Evolutionary conservation across 257 asterid species (phyloP).

Genomic region (Primulina tabacum): DNA sequence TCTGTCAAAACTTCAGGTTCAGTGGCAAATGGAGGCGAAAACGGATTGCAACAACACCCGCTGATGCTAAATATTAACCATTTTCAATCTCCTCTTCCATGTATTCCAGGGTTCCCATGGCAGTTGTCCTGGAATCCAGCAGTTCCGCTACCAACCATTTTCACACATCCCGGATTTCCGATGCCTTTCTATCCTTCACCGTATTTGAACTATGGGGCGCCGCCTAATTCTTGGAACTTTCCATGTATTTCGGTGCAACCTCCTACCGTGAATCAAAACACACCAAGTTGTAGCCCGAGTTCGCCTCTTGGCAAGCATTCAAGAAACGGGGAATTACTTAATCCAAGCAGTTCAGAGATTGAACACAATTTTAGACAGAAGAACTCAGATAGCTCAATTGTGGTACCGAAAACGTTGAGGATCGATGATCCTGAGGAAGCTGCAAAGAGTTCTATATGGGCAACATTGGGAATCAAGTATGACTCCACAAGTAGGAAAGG

Average conservation of each 20-base stretch:
- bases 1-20: slow-evolving; percentile 35
- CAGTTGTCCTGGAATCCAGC: slow-evolving; percentile 53
- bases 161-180: slow-evolving; percentile 47
- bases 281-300: slow-evolving; percentile 26
- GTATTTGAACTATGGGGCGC: slow-evolving; percentile 50
- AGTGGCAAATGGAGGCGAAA: slow-evolving; percentile 16
- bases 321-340: slow-evolving; percentile 54
- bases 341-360: slow-evolving; percentile 28
- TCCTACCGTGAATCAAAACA: slow-evolving; percentile 32
- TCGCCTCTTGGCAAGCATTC: slow-evolving; percentile 75
- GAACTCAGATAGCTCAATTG: slow-evolving; percentile 36
- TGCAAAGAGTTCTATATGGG: slow-evolving; percentile 86
- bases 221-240: slow-evolving; percentile 56
- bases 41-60: slow-evolving; percentile 32
- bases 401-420: slow-evolving; percentile 75
- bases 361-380: slow-evolving; percentile 20
- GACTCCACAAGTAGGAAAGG: slow-evolving; percentile 45
- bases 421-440: slow-evolving; percentile 85
- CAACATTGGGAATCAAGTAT: slow-evolving; percentile 68
- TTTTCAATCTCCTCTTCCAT: slow-evolving; percentile 53
- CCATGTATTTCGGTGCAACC: slow-evolving; percentile 52
- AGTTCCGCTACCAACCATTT: slow-evolving; percentile 49
- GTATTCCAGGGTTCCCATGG: slow-evolving; percentile 60
- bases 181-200: slow-evolving; percentile 61
- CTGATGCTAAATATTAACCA: slow-evolving; percentile 39